Evolutionary conservation across 1,139 yeast genomes (phyloP).

Genomic region (Candida sanyaensis): DNA sequence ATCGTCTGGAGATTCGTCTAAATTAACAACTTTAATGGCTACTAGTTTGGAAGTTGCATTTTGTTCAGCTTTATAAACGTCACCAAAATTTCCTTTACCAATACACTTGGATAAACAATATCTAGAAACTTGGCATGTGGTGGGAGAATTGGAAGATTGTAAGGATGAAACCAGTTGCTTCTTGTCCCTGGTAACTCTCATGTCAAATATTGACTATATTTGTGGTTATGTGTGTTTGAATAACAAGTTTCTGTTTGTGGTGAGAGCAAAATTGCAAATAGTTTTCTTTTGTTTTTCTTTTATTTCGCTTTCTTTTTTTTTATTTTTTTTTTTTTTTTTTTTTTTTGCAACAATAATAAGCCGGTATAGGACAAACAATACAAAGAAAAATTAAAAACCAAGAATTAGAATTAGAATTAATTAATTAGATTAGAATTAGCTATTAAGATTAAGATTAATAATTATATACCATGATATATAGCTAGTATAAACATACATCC

Average conservation of each 20-base stretch:
- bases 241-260: background rate
- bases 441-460: background rate
- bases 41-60: conserved; percentile 20
- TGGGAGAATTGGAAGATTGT: conserved; percentile 1
- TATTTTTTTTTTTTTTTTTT: conserved; percentile 1
- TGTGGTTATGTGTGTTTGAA: background rate
- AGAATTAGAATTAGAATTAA: background rate
- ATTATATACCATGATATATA: background rate
- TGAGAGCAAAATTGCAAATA: conserved; percentile 3
- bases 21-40: conserved; percentile 77
- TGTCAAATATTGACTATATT: background rate
- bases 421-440: background rate
- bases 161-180: background rate
- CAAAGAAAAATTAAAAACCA: background rate
- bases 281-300: background rate
- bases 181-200: conserved; percentile 2
- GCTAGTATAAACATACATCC: background rate
- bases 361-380: background rate
- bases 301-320: too few species aligned
- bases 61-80: conserved; percentile 68
- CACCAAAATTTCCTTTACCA: conserved; percentile 87
- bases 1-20: conserved; percentile 76
- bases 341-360: conserved; percentile 1
- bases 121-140: conserved; percentile 1
- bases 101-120: conserved; percentile 58